phyloP scores from a whole-genome alignment of 1,284 basidiomycete species.

The Fomitopsis pinicola region DNA sequence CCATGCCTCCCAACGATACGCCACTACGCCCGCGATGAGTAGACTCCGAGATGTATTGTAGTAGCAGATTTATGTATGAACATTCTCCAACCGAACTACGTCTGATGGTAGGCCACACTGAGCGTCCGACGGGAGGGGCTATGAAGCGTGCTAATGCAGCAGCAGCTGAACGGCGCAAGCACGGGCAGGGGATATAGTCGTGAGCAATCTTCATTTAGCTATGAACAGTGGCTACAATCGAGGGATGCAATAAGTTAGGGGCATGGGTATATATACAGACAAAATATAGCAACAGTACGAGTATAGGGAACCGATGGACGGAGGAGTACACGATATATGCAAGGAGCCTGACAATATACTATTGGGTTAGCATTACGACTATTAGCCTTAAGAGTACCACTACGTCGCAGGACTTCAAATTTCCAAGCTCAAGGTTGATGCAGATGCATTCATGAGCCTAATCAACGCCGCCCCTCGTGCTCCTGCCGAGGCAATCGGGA shows the following conservation, averaged over 20 bases:
- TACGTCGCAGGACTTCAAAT: not conserved
- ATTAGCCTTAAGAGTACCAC: not conserved
- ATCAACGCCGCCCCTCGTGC: conserved; percentile 3
- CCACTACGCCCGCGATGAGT: not conserved
- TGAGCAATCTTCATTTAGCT: not conserved
- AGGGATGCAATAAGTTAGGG: not conserved
- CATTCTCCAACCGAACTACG: not conserved
- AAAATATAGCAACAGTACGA: not conserved
- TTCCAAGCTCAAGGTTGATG: not conserved
- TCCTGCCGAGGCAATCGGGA: conserved; percentile 1
- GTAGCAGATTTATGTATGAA: not conserved
- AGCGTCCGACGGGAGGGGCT: not conserved
- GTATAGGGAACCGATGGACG: not conserved
- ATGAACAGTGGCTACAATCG: conserved; percentile 1
- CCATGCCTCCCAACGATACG: not conserved
- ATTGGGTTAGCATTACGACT: not conserved
- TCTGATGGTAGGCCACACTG: not conserved
- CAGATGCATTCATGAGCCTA: not conserved
- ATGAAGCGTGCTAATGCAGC: not conserved
- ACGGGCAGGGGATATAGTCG: not conserved
- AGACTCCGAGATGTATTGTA: not conserved
- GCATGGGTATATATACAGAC: not conserved
- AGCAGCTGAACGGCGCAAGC: not conserved
- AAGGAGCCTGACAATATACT: not conserved
- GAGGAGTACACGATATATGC: not conserved